phyloP scores from a whole-genome alignment of 1,284 basidiomycete genomes.

The Omphalotus olearius region DNA sequence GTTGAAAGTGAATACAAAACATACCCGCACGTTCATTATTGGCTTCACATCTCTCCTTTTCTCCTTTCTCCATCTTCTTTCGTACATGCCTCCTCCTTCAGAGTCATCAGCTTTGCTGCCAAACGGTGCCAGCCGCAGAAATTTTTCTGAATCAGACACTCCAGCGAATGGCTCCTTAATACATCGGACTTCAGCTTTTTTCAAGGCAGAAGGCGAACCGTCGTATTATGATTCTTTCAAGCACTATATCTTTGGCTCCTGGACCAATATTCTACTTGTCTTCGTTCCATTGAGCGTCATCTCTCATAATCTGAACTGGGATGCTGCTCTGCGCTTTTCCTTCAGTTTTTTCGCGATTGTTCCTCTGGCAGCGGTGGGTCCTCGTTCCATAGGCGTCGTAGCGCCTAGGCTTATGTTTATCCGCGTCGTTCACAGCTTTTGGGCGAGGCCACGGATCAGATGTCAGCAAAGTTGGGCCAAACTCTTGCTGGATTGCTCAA shows the following conservation, averaged over 20 bases:
- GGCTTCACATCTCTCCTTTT: neutral
- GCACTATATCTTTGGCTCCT: constrained; percentile 69
- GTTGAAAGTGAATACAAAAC: neutral
- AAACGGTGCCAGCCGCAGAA: constrained; percentile 28
- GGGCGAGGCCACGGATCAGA: constrained; percentile 85
- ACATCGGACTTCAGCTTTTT: constrained; percentile 34
- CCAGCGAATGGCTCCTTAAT: constrained; percentile 24
- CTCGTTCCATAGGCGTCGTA: constrained; percentile 4
- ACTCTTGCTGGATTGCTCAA: constrained; percentile 85
- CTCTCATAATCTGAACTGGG: constrained; percentile 65
- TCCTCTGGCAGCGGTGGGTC: constrained; percentile 75
- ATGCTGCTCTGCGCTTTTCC: constrained; percentile 77
- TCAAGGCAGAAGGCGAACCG: constrained; percentile 60
- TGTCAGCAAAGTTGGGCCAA: constrained; percentile 75
- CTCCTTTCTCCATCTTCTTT: neutral
- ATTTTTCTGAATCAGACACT: constrained; percentile 12
- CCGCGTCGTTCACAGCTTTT: constrained; percentile 44
- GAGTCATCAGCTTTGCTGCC: constrained; percentile 43
- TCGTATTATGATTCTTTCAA: constrained; percentile 57
- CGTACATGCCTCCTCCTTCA: constrained; percentile 17
- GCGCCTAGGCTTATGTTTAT: neutral
- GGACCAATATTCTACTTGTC: constrained; percentile 75
- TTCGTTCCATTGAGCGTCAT: constrained; percentile 70
- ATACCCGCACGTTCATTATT: neutral
- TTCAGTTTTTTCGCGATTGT: constrained; percentile 87